A percentile compares a stretch with the other conserved stretches of the same genome.
Conservation (phyloP, 768 basidiomycete species). For the Psilocybe cubensis region DNA sequence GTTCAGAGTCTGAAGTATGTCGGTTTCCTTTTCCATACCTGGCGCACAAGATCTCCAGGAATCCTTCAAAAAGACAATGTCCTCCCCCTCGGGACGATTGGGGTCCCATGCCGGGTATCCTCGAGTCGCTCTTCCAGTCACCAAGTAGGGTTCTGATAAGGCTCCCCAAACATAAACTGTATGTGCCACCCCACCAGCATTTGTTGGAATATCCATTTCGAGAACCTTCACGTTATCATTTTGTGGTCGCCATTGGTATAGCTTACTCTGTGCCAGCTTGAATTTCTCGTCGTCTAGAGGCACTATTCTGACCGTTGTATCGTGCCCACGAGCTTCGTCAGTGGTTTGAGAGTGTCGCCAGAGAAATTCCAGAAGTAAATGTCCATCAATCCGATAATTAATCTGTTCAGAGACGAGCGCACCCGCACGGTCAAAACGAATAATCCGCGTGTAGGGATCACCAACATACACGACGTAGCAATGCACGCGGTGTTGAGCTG, state of each 20-base stretch:
- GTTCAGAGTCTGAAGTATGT: neutral
- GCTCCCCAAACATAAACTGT: neutral
- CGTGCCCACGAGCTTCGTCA: neutral
- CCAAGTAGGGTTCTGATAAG: neutral
- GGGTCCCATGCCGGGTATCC: constrained; percentile 16
- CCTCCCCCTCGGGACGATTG: neutral
- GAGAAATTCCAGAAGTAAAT: neutral
- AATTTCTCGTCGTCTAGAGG: neutral
- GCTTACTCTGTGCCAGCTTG: neutral
- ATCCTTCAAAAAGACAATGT: neutral
- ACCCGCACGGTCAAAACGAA: neutral
- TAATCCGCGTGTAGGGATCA: neutral
- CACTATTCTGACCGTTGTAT: neutral
- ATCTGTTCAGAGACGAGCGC: neutral
- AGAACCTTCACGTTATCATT: neutral
- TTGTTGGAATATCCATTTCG: neutral
- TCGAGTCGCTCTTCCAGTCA: constrained; percentile 23
- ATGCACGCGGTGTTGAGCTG: neutral
- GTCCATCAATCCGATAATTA: neutral
- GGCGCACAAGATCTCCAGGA: neutral
- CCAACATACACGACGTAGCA: neutral
- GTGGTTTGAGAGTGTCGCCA: neutral
- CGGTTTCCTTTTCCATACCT: neutral
- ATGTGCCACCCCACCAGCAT: too few species aligned
- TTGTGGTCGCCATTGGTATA: neutral